These are phyloP conservation scores for Rhododendron henanense DNA, from an alignment of 148 eudicot genomes.

Conservation along the genomic window DNA sequence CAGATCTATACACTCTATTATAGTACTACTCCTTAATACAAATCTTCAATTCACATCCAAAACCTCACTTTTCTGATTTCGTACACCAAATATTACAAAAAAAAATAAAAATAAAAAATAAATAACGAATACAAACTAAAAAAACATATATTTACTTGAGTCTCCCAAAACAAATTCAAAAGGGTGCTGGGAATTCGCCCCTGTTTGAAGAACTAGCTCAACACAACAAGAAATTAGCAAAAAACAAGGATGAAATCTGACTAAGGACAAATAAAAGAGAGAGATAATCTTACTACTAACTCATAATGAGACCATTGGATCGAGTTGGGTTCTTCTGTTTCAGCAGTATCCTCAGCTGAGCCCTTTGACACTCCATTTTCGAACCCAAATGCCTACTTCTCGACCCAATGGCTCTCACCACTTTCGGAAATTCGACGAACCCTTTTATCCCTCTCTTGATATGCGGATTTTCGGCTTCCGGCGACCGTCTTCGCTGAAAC, in stretches of 20 bases:
- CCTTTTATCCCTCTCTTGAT: conserved; percentile 65
- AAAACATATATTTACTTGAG: not conserved
- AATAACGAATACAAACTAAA: not conserved
- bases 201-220: conserved; percentile 2
- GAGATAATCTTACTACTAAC: conserved; percentile 23
- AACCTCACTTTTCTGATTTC: conserved; percentile 1
- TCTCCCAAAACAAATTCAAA: not conserved
- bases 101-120: not conserved
- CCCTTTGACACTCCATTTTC: conserved; percentile 68
- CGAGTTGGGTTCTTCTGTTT: conserved; percentile 45
- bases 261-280: not conserved
- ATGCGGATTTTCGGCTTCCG: conserved; percentile 66
- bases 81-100: too few species aligned
- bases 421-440: conserved; percentile 58
- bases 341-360: conserved; percentile 56
- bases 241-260: not conserved
- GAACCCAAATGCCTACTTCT: conserved; percentile 45
- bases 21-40: not conserved
- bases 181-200: not conserved
- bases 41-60: not conserved
- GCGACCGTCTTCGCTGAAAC: conserved; percentile 26
- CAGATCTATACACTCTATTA: not conserved
- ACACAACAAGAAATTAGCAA: not conserved
- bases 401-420: conserved; percentile 48
- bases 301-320: conserved; percentile 36